phyloP scores from a whole-genome alignment of 129 eudicot genomes.

The Chrysanthemum lavandulifolium region DNA sequence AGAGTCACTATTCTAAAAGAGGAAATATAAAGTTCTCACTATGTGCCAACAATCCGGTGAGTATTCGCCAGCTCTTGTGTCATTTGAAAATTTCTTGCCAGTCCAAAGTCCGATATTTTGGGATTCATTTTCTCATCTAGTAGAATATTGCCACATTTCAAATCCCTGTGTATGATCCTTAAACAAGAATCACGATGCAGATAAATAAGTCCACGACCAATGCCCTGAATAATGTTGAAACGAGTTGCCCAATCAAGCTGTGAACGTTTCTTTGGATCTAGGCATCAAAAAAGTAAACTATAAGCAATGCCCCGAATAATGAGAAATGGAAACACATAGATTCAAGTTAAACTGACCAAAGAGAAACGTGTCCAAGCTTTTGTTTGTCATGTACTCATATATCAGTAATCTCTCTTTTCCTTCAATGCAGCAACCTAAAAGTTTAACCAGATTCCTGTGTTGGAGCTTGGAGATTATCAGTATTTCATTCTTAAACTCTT shows the following conservation, averaged over 20 bases:
- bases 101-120: slow-evolving; percentile 47
- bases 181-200: slow-evolving; percentile 45
- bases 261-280: slow-evolving; percentile 31
- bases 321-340: neutral
- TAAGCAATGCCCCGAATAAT: neutral
- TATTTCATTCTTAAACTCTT: slow-evolving; percentile 38
- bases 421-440: slow-evolving; percentile 35
- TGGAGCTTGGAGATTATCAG: slow-evolving; percentile 31
- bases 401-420: slow-evolving; percentile 32
- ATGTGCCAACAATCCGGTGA: slow-evolving; percentile 33
- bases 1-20: too few relatives aligned
- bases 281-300: neutral
- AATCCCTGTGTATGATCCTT: slow-evolving; percentile 44
- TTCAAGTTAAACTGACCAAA: slow-evolving; percentile 25
- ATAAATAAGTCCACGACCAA: slow-evolving; percentile 38
- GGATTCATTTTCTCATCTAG: slow-evolving; percentile 41
- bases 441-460: slow-evolving; percentile 37
- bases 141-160: slow-evolving; percentile 37
- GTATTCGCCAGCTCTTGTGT: slow-evolving; percentile 37
- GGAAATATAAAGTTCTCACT: slow-evolving; percentile 13
- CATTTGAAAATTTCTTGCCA: slow-evolving; percentile 32
- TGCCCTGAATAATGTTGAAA: slow-evolving; percentile 33
- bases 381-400: slow-evolving; percentile 39
- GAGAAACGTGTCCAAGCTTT: slow-evolving; percentile 37
- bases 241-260: slow-evolving; percentile 38